Percentiles rank a stretch among this genome's conserved stretches.
These are phyloP conservation scores for Paxillus involutus DNA, from an alignment of 768 basidiomycete species.

Conservation along the genomic window DNA sequence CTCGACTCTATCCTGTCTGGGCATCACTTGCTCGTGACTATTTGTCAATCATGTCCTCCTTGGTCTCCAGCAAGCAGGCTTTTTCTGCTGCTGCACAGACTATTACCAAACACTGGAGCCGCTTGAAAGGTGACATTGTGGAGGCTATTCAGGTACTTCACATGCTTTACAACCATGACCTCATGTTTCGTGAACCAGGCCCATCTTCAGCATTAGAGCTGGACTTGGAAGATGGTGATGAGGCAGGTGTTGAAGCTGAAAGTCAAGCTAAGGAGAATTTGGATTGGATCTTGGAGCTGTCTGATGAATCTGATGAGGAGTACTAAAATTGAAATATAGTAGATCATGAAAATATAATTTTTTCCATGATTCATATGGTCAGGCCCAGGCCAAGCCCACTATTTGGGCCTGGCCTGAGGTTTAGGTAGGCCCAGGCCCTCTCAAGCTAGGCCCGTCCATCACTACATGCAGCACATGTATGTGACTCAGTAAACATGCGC, in stretches of 20 bases:
- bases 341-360: not conserved
- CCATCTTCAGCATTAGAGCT: not conserved
- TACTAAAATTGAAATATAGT: not conserved
- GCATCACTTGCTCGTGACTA: constrained; percentile 36
- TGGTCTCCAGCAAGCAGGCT: constrained; percentile 39
- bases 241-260: not conserved
- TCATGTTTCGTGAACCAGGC: constrained; percentile 20
- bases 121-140: constrained; percentile 34
- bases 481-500: no score
- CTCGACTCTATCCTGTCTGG: constrained; percentile 30
- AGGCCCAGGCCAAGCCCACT: no score
- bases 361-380: no score
- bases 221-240: not conserved
- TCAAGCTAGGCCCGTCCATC: no score
- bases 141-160: constrained; percentile 34
- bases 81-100: constrained; percentile 43
- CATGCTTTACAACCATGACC: constrained; percentile 12
- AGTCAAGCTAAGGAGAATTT: not conserved
- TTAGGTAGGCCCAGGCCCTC: no score
- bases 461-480: no score
- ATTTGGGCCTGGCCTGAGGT: no score
- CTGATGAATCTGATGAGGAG: not conserved
- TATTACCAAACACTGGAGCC: constrained; percentile 34
- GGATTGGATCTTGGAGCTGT: not conserved
- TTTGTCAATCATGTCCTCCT: constrained; percentile 37